Base-by-base conservation (phyloP, 139 green algal species). In the Chlorella sp. region DNA sequence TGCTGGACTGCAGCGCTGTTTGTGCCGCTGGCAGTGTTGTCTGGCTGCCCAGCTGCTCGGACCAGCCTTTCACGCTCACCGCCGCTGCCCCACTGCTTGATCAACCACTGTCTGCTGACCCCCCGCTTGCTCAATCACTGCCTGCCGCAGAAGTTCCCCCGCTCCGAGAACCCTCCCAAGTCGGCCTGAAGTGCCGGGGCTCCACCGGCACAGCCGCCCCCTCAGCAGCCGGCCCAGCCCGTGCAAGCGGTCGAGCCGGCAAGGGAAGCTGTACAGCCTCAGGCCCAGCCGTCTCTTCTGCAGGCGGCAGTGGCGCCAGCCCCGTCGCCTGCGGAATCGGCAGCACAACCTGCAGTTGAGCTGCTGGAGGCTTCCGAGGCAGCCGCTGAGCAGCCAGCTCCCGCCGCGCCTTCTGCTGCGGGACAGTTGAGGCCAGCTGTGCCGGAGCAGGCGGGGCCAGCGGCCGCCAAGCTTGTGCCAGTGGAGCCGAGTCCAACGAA, bases 111-210 rank as follows among this genome's bases (percentile, higher is more conserved):
- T 16, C 51, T 24, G 13, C 51, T 24, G 13, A 26, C 51, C 51
- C 13, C 51, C 51, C 14, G 51, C 51, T 24, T 16, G 14, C 9
- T 60, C 9, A 19, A 19, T 54, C 46, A 54, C 11, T 8, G 8
- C 46, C 11, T 11, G 8, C 46, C 11, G 14, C 51, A 60, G 91
- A 78, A 80, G n/a, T 96, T 90, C 64, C 93, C 93, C 0, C 89
- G 94, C 68, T 92, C 84, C 77, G 81, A 85, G 68, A 80, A 79
- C 36, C 81, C 81, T 38, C 79, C 79, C 79, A 83, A 83, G 77
- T 30, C 60, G 9, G 36, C 77, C 58, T 83, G 77, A 83, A 73
- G 26, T 20, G 32, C 70, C 32, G 54, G 36, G 76, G 44, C 76
- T 58, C 76, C 76, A 56, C 34, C 48, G 75, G 75, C 75, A 34